Evolutionary conservation across 73 alveolate species (phyloP).

Genomic region (Blepharisma stoltei): DNA sequence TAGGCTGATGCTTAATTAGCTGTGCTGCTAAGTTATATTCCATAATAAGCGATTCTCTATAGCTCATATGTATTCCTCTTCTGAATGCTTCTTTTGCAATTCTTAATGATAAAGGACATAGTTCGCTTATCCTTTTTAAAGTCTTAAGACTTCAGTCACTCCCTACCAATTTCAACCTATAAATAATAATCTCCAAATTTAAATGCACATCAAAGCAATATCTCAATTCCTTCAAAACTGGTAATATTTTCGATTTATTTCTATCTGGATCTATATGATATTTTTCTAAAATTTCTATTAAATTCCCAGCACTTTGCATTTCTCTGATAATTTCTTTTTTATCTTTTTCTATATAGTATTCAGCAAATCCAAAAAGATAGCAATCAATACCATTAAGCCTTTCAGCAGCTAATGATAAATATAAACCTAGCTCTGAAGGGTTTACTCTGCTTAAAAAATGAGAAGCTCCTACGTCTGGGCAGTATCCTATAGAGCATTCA

Average conservation of each 20-base stretch:
- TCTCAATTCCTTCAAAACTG: too few species aligned
- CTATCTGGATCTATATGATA: too few species aligned
- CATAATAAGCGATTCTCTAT: conserved; percentile 68
- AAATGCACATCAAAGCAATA: too few species aligned
- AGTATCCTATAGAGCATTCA: conserved; percentile 35
- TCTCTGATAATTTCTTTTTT: background rate
- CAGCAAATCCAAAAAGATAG: background rate
- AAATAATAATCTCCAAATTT: too few species aligned
- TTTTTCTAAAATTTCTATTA: too few species aligned
- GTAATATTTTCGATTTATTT: too few species aligned
- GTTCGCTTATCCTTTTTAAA: conserved; percentile 30
- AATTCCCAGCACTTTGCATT: too few species aligned
- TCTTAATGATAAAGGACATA: conserved; percentile 63
- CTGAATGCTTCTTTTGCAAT: conserved; percentile 67
- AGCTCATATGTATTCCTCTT: conserved; percentile 67
- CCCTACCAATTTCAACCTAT: too few species aligned
- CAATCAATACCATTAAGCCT: conserved; percentile 29
- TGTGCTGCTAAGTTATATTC: conserved; percentile 46
- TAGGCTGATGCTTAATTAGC: too few species aligned
- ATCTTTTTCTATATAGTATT: background rate
- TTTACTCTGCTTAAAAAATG: conserved; percentile 24
- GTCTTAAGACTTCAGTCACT: conserved; percentile 34
- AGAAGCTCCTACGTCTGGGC: conserved; percentile 50
- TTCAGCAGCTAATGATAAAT: conserved; percentile 38
- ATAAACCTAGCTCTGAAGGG: conserved; percentile 31